Conservation (phyloP, 2,329 filamentous ascomycete species). For the Verticillium nonalfalfae region DNA sequence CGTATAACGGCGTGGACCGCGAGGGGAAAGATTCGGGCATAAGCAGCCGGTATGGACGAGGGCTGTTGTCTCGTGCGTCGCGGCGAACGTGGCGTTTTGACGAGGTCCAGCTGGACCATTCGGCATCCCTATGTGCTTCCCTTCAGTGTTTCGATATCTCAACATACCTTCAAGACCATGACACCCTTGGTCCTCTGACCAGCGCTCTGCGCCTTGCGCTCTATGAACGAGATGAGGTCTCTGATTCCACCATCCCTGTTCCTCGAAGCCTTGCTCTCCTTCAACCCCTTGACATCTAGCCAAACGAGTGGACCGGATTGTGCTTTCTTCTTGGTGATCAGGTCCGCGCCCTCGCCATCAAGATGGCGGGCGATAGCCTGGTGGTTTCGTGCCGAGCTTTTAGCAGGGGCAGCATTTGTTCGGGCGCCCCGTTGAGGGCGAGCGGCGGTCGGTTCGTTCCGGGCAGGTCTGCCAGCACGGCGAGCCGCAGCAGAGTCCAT, state of each 20-base stretch:
- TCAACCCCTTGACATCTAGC: slow-evolving; percentile 55
- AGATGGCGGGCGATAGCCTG: slow-evolving; percentile 11
- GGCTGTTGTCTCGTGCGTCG: slow-evolving; percentile 29
- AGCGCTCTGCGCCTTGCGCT: slow-evolving; percentile 59
- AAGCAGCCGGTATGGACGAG: slow-evolving; percentile 25
- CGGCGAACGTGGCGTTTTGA: slow-evolving; percentile 11
- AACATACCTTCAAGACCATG: slow-evolving; percentile 74
- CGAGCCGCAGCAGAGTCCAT: slow-evolving; percentile 37
- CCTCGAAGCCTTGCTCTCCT: slow-evolving; percentile 59
- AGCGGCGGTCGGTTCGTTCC: slow-evolving; percentile 18
- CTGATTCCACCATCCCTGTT: slow-evolving; percentile 63
- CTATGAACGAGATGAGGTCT: slow-evolving; percentile 60
- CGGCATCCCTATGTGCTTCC: slow-evolving; percentile 17
- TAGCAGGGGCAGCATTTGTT: slow-evolving; percentile 3
- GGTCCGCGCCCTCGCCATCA: slow-evolving; percentile 9
- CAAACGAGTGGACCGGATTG: slow-evolving; percentile 12
- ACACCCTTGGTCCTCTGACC: slow-evolving; percentile 37
- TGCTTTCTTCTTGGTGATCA: slow-evolving; percentile 10
- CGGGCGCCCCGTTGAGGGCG: slow-evolving; percentile 23
- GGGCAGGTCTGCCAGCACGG: slow-evolving; percentile 23
- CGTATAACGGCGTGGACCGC: slow-evolving; percentile 14
- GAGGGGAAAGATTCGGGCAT: slow-evolving; percentile 15
- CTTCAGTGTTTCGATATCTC: slow-evolving; percentile 24
- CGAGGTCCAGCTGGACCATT: slow-evolving; percentile 26
- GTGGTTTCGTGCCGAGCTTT: neutral